Conservation (phyloP, 768 basidiomycete genomes). For the Gloeophyllum trabeum region DNA sequence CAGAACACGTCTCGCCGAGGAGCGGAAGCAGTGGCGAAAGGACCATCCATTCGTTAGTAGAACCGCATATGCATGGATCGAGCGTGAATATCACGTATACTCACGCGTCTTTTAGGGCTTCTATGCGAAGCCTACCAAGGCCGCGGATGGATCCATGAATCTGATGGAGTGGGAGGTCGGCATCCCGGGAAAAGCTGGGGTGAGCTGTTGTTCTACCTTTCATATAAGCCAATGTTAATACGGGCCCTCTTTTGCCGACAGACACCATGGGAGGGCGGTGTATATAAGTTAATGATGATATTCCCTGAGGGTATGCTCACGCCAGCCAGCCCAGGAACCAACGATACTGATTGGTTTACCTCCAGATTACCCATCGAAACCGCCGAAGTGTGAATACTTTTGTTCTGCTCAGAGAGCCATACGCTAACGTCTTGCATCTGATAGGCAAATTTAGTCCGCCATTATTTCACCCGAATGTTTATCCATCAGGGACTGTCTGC, state of each 20-base stretch:
- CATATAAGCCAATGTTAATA: not conserved
- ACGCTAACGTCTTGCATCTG: constrained; percentile 3
- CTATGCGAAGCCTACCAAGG: constrained; percentile 89
- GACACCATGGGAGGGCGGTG: constrained; percentile 97
- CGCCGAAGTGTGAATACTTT: constrained; percentile 69
- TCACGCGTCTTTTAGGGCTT: constrained; percentile 63
- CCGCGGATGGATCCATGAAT: constrained; percentile 88
- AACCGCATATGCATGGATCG: not conserved
- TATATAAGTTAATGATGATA: constrained; percentile 86
- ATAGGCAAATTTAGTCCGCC: constrained; percentile 94
- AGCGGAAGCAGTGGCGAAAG: constrained; percentile 98
- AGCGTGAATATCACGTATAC: not conserved
- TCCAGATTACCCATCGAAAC: constrained; percentile 89
- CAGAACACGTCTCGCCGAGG: constrained; percentile 86
- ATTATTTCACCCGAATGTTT: constrained; percentile 96
- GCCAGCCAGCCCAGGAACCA: not conserved
- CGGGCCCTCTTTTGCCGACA: constrained; percentile 24
- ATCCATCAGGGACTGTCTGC: constrained; percentile 97
- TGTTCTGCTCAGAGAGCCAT: constrained; percentile 1
- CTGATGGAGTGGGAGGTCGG: constrained; percentile 98
- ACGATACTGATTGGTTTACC: constrained; percentile 3
- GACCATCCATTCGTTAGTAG: constrained; percentile 95
- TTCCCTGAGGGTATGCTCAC: constrained; percentile 82
- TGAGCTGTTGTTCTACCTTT: constrained; percentile 29
- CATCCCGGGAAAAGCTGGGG: constrained; percentile 85